A percentile compares a stretch with the other conserved stretches of the same genome.
These are phyloP conservation scores for Cystobasidiaceae sp. DNA, from an alignment of 1,284 basidiomycete genomes.

Conservation along the genomic window DNA sequence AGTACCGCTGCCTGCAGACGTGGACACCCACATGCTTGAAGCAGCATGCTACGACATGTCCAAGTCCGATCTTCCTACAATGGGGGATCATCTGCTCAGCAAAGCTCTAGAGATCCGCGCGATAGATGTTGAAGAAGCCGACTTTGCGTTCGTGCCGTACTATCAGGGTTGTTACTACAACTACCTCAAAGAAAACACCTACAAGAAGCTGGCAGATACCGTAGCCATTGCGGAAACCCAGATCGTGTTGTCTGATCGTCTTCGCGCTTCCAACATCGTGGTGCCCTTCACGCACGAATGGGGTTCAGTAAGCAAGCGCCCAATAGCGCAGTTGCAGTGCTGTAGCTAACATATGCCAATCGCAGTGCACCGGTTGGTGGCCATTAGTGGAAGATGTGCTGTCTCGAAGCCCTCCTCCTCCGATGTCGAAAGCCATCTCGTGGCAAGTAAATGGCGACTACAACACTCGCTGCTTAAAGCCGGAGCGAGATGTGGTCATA, in stretches of 20 bases:
- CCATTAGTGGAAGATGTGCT: constrained; percentile 38
- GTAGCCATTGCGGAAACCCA: constrained; percentile 35
- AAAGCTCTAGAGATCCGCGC: constrained; percentile 36
- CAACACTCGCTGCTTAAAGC: constrained; percentile 41
- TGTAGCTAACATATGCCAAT: constrained; percentile 43
- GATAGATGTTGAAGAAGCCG: constrained; percentile 48
- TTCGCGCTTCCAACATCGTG: constrained; percentile 43
- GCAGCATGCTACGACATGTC: constrained; percentile 36
- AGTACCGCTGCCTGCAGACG: constrained; percentile 34
- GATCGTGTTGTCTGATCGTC: constrained; percentile 37
- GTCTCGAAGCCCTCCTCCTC: constrained; percentile 38
- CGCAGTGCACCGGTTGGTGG: constrained; percentile 39
- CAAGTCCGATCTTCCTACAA: constrained; percentile 35
- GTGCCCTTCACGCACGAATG: constrained; percentile 51
- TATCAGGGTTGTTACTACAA: constrained; percentile 49
- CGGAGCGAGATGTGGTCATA: constrained; percentile 41
- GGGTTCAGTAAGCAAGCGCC: constrained; percentile 39
- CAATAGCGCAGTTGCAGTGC: constrained; percentile 41
- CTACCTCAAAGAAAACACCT: constrained; percentile 45
- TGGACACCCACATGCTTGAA: constrained; percentile 38
- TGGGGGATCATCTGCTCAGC: constrained; percentile 40
- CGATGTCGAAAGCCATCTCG: constrained; percentile 40
- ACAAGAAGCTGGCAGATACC: constrained; percentile 44
- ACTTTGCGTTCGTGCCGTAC: constrained; percentile 49
- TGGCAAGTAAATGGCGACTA: constrained; percentile 43